Percentiles rank a stretch among this genome's conserved stretches.
phyloP scores from a whole-genome alignment of 352 stramenopile species.

The Phytophthora cryptogea region DNA sequence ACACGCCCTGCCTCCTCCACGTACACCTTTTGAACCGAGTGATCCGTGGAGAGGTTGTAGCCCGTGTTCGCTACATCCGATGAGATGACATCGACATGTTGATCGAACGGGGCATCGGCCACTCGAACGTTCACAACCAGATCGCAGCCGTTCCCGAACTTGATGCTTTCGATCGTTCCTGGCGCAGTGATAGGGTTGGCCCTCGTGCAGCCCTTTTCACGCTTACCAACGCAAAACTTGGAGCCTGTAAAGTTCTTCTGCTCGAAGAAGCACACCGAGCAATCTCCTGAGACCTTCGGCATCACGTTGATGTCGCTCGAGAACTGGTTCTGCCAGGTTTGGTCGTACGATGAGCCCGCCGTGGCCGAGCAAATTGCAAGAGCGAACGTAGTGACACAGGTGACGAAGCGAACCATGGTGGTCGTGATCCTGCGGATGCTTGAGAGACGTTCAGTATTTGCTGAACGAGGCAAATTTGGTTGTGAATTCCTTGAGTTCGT shows the following conservation, averaged over 20 bases:
- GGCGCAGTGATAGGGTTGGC: constrained; percentile 42
- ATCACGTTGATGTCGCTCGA: constrained; percentile 33
- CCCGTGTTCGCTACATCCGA: constrained; percentile 38
- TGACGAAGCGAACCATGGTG: constrained; percentile 22
- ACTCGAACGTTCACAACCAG: constrained; percentile 48
- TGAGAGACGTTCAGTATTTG: background rate
- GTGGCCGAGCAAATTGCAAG: constrained; percentile 16
- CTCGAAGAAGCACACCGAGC: constrained; percentile 54
- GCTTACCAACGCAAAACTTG: constrained; percentile 44
- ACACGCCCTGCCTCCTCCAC: constrained; percentile 49
- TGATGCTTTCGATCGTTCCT: constrained; percentile 47
- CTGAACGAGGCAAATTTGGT: constrained; percentile 20
- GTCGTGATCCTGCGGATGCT: background rate
- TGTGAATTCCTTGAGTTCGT: constrained; percentile 7
- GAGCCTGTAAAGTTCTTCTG: constrained; percentile 34
- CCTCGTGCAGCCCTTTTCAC: constrained; percentile 25
- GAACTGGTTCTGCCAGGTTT: constrained; percentile 32
- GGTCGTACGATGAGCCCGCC: constrained; percentile 11
- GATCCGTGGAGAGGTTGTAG: constrained; percentile 33
- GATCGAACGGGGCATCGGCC: constrained; percentile 37
- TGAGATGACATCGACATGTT: constrained; percentile 39
- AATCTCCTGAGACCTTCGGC: constrained; percentile 20
- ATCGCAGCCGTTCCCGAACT: constrained; percentile 42
- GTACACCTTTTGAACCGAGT: constrained; percentile 47
- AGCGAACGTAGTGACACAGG: background rate